These are phyloP conservation scores for Ascobolus immersus DNA, from an alignment of 495 filamentous ascomycete species.

Conservation along the genomic window DNA sequence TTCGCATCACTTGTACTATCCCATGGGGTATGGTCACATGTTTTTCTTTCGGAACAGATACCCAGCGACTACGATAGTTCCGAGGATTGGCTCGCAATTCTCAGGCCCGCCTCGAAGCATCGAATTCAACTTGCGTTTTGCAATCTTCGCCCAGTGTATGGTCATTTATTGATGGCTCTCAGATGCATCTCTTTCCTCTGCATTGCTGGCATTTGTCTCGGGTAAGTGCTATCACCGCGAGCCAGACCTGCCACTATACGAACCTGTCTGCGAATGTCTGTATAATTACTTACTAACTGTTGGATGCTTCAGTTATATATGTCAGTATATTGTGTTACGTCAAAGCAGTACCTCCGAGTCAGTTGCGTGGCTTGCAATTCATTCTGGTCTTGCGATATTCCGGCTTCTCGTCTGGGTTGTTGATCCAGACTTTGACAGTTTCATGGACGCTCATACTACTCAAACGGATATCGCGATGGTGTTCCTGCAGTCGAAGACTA, in stretches of 20 bases:
- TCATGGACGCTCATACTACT: too few species aligned
- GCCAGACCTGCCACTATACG: background rate
- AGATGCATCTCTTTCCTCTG: background rate
- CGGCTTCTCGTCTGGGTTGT: slow-evolving; percentile 5
- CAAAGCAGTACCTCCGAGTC: slow-evolving; percentile 1
- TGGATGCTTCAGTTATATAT: slow-evolving; percentile 5
- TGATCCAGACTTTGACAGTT: slow-evolving; percentile 5
- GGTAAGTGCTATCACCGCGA: background rate
- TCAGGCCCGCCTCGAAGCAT: background rate
- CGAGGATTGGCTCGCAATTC: background rate
- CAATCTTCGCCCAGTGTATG: background rate
- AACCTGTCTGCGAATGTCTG: background rate
- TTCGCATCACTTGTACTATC: slow-evolving; percentile 3
- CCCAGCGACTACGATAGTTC: background rate
- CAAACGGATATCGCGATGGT: too few species aligned
- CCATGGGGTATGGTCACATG: slow-evolving; percentile 7
- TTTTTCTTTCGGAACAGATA: slow-evolving; percentile 6
- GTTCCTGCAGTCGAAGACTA: too few species aligned
- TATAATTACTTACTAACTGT: too few species aligned
- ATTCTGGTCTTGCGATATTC: slow-evolving; percentile 3
- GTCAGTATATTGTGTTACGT: slow-evolving; percentile 6
- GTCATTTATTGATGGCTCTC: background rate
- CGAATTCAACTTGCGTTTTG: background rate
- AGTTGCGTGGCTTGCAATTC: slow-evolving; percentile 6
- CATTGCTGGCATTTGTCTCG: background rate